phyloP scores from a whole-genome alignment of 129 eudicot genomes.

The Deinandra increscens region DNA sequence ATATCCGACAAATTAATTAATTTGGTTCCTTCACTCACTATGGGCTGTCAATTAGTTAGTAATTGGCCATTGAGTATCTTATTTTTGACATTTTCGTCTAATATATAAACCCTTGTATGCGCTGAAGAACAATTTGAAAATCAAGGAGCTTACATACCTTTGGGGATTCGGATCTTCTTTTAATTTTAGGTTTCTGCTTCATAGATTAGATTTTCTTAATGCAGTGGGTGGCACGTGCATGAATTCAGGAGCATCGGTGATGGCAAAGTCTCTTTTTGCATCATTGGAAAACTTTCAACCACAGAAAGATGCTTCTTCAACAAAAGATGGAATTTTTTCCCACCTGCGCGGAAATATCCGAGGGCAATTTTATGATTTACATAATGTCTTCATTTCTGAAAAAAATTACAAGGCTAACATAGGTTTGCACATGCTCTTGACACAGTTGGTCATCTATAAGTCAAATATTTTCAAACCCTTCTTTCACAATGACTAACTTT shows the following conservation, averaged over 20 bases:
- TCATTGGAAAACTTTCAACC: constrained; percentile 46
- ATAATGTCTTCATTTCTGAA: constrained; percentile 47
- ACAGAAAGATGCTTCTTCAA: constrained; percentile 42
- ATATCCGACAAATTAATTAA: background rate
- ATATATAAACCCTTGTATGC: background rate
- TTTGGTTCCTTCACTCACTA: constrained; percentile 3
- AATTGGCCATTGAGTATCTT: background rate
- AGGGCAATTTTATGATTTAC: constrained; percentile 49
- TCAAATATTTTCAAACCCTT: constrained; percentile 15
- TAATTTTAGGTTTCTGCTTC: constrained; percentile 29
- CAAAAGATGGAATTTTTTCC: constrained; percentile 40
- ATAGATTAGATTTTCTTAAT: constrained; percentile 70
- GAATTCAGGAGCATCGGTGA: constrained; percentile 70
- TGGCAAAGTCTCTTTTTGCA: constrained; percentile 90
- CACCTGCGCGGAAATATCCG: constrained; percentile 45
- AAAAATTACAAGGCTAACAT: constrained; percentile 55
- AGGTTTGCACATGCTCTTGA: constrained; percentile 63
- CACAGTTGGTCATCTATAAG: constrained; percentile 24
- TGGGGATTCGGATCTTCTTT: constrained; percentile 16
- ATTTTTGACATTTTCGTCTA: background rate
- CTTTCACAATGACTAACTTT: constrained; percentile 17
- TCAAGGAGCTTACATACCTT: constrained; percentile 23
- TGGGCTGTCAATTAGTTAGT: background rate
- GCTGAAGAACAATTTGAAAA: constrained; percentile 7
- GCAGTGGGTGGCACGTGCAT: constrained; percentile 80